Base-by-base conservation (phyloP, 2,329 filamentous ascomycete species). In the Fusarium equiseti region DNA sequence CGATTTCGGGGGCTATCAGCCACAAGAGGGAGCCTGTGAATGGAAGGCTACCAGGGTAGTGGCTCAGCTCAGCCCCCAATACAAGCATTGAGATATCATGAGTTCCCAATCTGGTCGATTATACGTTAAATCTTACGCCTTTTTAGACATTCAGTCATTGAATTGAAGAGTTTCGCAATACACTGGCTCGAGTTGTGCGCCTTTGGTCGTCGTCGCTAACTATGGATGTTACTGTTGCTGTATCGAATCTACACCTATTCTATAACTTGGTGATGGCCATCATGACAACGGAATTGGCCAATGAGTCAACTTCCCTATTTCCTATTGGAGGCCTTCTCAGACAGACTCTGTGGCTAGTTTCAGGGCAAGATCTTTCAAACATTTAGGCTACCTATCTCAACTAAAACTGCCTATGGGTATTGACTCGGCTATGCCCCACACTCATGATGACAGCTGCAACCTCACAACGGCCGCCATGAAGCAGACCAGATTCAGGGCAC, bases 391-490 rank as follows among this genome's bases (percentile, higher is more conserved):
- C 20, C 13, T 52, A 32, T 27, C 13, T 52, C 8, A 35, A 20
- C 8, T 26, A 42, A 15, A n/a, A 42, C 20, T 22, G 5, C 27
- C 12, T 42, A 53, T 52, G 22, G 18, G 31, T 27, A 27, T 16
- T 26, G 10, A 38, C 38, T 59, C n/a, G 11, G 24, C 16, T n/a
- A 24, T n/a, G 50, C 60, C 59, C 65, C 65, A 58, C 65, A 57
- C 26, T 52, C 49, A 24, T 59, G 46, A 67, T 48, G 22, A 24
- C 53, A 63, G 44, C 53, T 54, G 40, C 58, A 43, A 46, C 50
- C 64, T 68, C 58, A 65, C 44, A 57, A 42, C 46, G 63, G 51
- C 31, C 68, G 35, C 48, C 68, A 68, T 68, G 51, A 46, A 58
- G 46, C 24, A 18, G 12, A 31, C 11, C 35, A n/a, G 13, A 46